Evolutionary conservation across 1,284 basidiomycete species (phyloP).

Genomic region (Trichosporon sp.): DNA sequence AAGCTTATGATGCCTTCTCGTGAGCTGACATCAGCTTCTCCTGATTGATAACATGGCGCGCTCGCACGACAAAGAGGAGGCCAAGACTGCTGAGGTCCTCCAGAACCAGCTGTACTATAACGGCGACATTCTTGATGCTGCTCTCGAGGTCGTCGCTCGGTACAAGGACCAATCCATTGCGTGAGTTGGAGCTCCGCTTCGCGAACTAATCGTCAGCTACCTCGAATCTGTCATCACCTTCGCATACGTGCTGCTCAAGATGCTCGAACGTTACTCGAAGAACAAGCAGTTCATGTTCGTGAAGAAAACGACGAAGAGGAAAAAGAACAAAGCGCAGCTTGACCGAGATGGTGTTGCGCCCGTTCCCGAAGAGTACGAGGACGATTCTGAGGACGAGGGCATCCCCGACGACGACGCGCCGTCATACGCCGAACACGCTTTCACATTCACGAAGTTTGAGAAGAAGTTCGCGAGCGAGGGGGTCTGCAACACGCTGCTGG

Average conservation of each 20-base stretch:
- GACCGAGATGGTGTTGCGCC: constrained; percentile 12
- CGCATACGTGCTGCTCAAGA: constrained; percentile 71
- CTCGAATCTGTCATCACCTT: constrained; percentile 78
- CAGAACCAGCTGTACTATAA: constrained; percentile 90
- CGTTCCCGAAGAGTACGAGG: constrained; percentile 39
- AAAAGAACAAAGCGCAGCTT: constrained; percentile 36
- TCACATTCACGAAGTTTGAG: constrained; percentile 84
- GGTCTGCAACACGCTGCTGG: constrained; percentile 72
- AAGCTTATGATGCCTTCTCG: constrained; percentile 21
- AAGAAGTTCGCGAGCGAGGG: constrained; percentile 78
- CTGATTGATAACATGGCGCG: constrained; percentile 66
- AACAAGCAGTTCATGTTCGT: constrained; percentile 68
- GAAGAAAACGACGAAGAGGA: constrained; percentile 61
- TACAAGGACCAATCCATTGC: constrained; percentile 62
- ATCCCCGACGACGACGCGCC: constrained; percentile 59
- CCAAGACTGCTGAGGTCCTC: constrained; percentile 70
- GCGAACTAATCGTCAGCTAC: constrained; percentile 54
- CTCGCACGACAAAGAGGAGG: constrained; percentile 57
- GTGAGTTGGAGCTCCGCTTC: constrained; percentile 31
- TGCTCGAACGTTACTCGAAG: constrained; percentile 83
- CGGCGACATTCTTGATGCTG: constrained; percentile 81
- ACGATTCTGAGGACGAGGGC: constrained; percentile 53
- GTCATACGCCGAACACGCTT: constrained; percentile 72
- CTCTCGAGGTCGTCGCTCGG: constrained; percentile 65
- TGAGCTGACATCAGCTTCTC: constrained; percentile 55